Evolutionary conservation across 306 rosid genomes (phyloP), one percentile per base, ranked within the genome.

Genomic region (Betula pendula): DNA sequence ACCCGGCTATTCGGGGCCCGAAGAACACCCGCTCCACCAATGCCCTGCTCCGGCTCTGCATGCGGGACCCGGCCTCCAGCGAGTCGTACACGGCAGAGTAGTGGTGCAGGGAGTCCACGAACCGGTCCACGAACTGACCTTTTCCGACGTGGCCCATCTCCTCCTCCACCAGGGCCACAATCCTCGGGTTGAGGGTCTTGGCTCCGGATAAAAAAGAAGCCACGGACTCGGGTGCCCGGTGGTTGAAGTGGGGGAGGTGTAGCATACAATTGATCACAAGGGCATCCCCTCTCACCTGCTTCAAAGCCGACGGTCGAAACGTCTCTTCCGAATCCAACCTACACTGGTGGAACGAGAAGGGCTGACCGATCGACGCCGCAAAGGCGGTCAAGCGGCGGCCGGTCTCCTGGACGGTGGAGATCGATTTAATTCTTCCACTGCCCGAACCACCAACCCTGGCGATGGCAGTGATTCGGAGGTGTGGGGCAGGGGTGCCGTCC

Each of bases 271-370:
- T 94, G n/a, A 94, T 75, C 5, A 90, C 84, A 70, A 92, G 60
- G 0, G 96, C 92, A 75, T 94, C 98, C 4, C 97, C 98, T 1
- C 86, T 86, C 0, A 89, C 95, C 2, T 90, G 59, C 73, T 94
- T 94, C 24, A 94, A 25, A 0, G 79, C 58, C 0, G 88, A 79
- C 0, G 96, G 84, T 3, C 88, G 84, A 53, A 94, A 94, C 4
- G 90, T 80, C 82, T 92, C 97, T 24, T 94, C 96, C 1, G 96
- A 77, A 40, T 92, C 97, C 82, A 92, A 62, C 40, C 96, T 82
- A 71, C 96, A 89, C 48, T 92, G 98, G 56, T 94, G 98, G 60
- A 92, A 94, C 2, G 98, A 89, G 76, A 94, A 92, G 0, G 96
- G 95, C 12, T 88, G 96, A 5, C 91, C 91, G 1, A 92, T 77